Conservation (phyloP, 2,329 filamentous ascomycete genomes). For the Colletotrichum endophyticum region DNA sequence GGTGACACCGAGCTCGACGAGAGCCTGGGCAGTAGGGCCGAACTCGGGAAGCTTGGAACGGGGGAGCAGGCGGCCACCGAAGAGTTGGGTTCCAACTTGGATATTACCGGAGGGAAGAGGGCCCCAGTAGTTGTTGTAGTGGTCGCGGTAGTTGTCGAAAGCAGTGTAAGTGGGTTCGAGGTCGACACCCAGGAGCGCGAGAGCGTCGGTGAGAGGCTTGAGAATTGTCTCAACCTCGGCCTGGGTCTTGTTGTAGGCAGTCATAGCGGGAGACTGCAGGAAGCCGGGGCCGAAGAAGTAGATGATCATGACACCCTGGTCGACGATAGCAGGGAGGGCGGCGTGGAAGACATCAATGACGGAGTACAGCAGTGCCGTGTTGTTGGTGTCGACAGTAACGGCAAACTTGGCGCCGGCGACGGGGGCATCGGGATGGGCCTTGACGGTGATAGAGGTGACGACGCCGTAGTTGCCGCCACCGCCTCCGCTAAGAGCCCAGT, state of each 20-base stretch:
- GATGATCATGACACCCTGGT: slow-evolving; percentile 18
- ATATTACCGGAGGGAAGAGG: slow-evolving; percentile 29
- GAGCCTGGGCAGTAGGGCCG: not conserved
- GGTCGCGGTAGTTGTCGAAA: slow-evolving; percentile 27
- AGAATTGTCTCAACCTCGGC: slow-evolving; percentile 43
- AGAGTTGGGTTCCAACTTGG: slow-evolving; percentile 30
- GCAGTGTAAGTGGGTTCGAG: slow-evolving; percentile 35
- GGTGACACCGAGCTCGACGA: slow-evolving; percentile 15
- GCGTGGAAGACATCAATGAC: slow-evolving; percentile 27
- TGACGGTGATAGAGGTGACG: slow-evolving; percentile 59
- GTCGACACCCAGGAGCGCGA: slow-evolving; percentile 25
- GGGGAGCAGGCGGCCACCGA: slow-evolving; percentile 36
- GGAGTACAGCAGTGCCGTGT: slow-evolving; percentile 33
- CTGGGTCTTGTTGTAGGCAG: slow-evolving; percentile 46
- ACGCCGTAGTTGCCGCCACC: slow-evolving; percentile 52
- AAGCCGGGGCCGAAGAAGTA: slow-evolving; percentile 38
- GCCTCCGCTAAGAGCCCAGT: slow-evolving; percentile 66
- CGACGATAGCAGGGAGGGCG: slow-evolving; percentile 13
- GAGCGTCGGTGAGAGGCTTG: slow-evolving; percentile 40
- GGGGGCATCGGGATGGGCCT: slow-evolving; percentile 47
- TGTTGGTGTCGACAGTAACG: slow-evolving; percentile 49
- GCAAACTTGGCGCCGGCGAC: slow-evolving; percentile 29
- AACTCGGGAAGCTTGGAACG: slow-evolving; percentile 23
- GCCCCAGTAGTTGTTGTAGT: slow-evolving; percentile 24
- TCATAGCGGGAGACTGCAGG: slow-evolving; percentile 33